Conservation (phyloP, 192 early-diverging fungal genomes). For the Coemansia reversa region DNA sequence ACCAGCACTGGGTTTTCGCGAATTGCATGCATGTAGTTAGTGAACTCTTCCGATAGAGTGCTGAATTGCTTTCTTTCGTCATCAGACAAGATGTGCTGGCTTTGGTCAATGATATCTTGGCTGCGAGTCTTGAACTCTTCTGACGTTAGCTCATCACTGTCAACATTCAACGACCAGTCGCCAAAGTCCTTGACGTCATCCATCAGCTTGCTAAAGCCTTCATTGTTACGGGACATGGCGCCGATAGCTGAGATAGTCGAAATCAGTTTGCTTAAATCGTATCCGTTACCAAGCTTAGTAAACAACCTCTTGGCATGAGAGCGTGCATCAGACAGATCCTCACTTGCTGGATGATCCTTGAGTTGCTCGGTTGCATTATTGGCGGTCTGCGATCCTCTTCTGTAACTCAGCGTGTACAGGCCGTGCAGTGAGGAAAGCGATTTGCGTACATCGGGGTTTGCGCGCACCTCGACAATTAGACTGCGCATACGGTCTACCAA, state of each 20-base stretch:
- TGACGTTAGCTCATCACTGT: constrained; percentile 38
- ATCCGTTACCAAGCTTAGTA: constrained; percentile 37
- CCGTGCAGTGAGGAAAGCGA: constrained; percentile 32
- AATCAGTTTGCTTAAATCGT: constrained; percentile 26
- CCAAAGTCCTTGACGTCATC: constrained; percentile 35
- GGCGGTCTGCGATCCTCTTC: constrained; percentile 7
- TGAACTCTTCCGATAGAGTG: constrained; percentile 23
- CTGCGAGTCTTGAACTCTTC: constrained; percentile 44
- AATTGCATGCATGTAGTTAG: constrained; percentile 32
- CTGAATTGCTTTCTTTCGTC: constrained; percentile 32
- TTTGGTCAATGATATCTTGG: constrained; percentile 28
- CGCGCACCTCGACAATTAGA: constrained; percentile 36
- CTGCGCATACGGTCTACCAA: constrained; percentile 40
- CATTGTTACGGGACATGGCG: constrained; percentile 35
- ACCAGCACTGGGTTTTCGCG: constrained; percentile 36
- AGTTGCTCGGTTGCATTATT: constrained; percentile 17
- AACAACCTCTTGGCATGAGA: constrained; percentile 29
- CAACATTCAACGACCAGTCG: constrained; percentile 44
- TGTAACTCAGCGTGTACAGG: constrained; percentile 26
- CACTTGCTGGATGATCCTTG: constrained; percentile 30
- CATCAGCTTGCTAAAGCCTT: constrained; percentile 28
- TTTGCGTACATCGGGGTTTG: constrained; percentile 24
- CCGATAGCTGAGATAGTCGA: constrained; percentile 25
- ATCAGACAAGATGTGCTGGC: constrained; percentile 30
- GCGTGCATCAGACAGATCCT: constrained; percentile 28